A percentile compares a stretch with the other conserved stretches of the same genome.
These are phyloP conservation scores for Trichoderma sp. DNA, from an alignment of 2,329 filamentous ascomycete genomes.

Conservation along the genomic window DNA sequence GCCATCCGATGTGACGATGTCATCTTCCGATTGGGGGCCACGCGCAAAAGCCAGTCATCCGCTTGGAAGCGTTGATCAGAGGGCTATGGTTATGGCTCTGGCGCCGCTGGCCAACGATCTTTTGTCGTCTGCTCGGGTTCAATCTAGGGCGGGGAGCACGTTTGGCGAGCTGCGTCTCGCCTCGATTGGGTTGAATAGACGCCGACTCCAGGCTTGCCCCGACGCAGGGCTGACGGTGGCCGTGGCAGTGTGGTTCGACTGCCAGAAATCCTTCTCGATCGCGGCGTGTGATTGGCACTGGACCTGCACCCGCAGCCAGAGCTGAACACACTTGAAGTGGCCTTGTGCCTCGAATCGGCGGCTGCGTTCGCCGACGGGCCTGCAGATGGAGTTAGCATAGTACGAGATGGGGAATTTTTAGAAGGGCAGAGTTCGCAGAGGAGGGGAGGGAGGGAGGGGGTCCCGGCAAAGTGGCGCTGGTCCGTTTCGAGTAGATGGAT, in stretches of 20 bases:
- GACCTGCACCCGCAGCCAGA: constrained; percentile 8
- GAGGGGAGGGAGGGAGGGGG: constrained; percentile 3
- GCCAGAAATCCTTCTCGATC: constrained; percentile 20
- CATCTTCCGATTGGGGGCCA: constrained; percentile 40
- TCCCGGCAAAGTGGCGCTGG: not conserved
- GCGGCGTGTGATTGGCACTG: constrained; percentile 28
- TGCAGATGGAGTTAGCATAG: not conserved
- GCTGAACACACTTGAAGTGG: constrained; percentile 23
- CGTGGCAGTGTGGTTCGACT: constrained; percentile 23
- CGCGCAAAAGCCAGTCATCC: constrained; percentile 31
- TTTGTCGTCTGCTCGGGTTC: constrained; percentile 33
- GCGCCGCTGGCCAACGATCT: constrained; percentile 38
- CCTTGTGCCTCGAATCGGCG: constrained; percentile 16
- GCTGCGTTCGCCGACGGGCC: constrained; percentile 20
- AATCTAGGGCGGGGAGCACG: constrained; percentile 13
- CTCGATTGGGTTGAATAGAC: constrained; percentile 41
- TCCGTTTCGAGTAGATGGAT: constrained; percentile 6
- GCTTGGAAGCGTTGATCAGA: constrained; percentile 38
- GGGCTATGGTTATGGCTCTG: constrained; percentile 27
- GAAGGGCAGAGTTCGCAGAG: constrained; percentile 6
- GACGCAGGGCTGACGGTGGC: constrained; percentile 28
- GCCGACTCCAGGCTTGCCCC: constrained; percentile 31
- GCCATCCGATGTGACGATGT: constrained; percentile 31
- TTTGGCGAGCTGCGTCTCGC: constrained; percentile 2
- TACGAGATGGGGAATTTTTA: constrained; percentile 11